phyloP scores from a whole-genome alignment of 2,329 filamentous ascomycete species.

The Monilinia polystroma region DNA sequence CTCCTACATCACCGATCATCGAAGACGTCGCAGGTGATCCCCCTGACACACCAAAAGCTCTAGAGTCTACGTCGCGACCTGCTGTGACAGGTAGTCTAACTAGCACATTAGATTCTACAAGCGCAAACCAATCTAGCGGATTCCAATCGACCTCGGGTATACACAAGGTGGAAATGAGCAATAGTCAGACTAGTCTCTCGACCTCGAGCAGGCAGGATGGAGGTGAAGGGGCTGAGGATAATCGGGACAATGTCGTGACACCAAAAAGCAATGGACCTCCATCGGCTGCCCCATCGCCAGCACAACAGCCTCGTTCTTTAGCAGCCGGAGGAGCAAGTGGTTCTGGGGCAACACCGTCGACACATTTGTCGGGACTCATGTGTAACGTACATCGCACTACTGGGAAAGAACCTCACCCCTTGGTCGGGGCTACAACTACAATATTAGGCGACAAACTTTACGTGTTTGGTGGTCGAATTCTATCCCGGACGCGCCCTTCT shows the following conservation, averaged over 20 bases:
- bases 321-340: conserved; percentile 43
- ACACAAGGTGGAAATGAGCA: conserved; percentile 31
- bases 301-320: conserved; percentile 44
- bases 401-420: conserved; percentile 82
- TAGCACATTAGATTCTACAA: conserved; percentile 40
- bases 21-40: conserved; percentile 26
- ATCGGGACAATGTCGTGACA: conserved; percentile 47
- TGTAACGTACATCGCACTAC: conserved; percentile 81
- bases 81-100: conserved; percentile 35
- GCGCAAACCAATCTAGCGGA: conserved; percentile 32
- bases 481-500: conserved; percentile 77
- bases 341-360: conserved; percentile 44
- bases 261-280: conserved; percentile 54
- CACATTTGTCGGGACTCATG: conserved; percentile 65
- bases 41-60: conserved; percentile 35
- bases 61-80: conserved; percentile 32
- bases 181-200: conserved; percentile 50
- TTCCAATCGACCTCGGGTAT: conserved; percentile 27
- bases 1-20: conserved; percentile 30
- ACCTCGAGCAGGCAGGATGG: conserved; percentile 47
- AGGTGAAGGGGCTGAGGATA: conserved; percentile 47
- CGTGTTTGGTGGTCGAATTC: conserved; percentile 87
- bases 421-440: conserved; percentile 94
- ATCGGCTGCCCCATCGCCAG: conserved; percentile 58
- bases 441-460: conserved; percentile 94